Evolutionary conservation across 768 basidiomycete species (phyloP), one percentile per base, ranked within the genome.

Genomic region (Auriscalpium microsporum): DNA sequence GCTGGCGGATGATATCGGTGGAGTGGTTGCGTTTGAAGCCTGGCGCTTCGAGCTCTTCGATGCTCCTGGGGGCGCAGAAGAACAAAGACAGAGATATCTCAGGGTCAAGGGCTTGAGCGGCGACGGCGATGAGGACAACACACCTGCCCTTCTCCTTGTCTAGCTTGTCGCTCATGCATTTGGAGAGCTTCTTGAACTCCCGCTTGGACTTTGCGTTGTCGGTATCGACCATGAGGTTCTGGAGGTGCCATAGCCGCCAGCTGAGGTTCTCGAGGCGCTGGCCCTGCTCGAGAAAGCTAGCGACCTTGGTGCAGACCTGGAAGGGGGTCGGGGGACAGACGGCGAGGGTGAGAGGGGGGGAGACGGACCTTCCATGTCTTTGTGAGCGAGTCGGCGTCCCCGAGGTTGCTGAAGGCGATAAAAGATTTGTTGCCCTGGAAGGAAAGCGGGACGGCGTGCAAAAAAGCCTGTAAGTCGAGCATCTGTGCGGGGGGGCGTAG

Each of bases 81-180:
- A 17, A 8, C 44, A 34, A 28, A 14, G 46, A 47, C 36, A 19
- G 35, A 40, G 8, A 44, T 38, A 37, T 23, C 37, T 56, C 45
- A 57, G 55, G 54, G 56, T 36, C 45, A 2, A 56, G 58, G 58
- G 60, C 56, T 54, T 45, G 35, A 48, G 14, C 10, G 52, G 36
- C 40, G 28, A 23, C 37, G 37, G 53, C 10, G 48, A 42, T 14
- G 50, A 54, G 54, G 35, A 34, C 23, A 40, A 80, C 88, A 60
- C 50, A 90, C 90, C 87, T 73, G 67, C 90, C 90, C 73, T 91
- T 92, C 73, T 93, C 90, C 73, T 89, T 90, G 78, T 93, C 90
- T 64, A 93, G 77, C 70, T 89, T 91, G 75, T 93, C 90, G 60
- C 90, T 81, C 91, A 93, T 93, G 68, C 72, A 80, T 71, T 87